Conservation (phyloP, 2,329 filamentous ascomycete genomes). For the Penicillium paneum region DNA sequence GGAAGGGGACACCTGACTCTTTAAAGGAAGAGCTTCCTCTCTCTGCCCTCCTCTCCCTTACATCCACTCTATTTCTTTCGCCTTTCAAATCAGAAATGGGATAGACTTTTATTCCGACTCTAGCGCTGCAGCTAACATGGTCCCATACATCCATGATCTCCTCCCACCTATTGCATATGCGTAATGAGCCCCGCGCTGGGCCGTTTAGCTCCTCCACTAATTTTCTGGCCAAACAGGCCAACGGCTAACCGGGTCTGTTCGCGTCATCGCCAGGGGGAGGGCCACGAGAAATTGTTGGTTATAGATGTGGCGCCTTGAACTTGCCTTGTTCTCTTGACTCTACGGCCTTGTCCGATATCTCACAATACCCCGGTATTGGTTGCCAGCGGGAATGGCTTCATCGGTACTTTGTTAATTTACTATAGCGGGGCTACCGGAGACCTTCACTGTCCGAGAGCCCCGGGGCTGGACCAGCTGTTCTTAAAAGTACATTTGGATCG, state of each 20-base stretch:
- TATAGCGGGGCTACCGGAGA: constrained; percentile 3
- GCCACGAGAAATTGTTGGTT: background rate
- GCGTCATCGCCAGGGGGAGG: background rate
- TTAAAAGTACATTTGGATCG: constrained; percentile 5
- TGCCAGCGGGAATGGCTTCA: background rate
- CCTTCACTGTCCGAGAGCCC: background rate
- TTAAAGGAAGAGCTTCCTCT: background rate
- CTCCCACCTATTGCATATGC: constrained; percentile 4
- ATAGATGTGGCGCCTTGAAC: background rate
- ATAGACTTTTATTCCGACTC: background rate
- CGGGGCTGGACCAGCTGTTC: background rate
- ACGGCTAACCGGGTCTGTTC: background rate
- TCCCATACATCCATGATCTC: background rate
- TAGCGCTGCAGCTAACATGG: constrained; percentile 1
- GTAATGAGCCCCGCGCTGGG: constrained; percentile 1
- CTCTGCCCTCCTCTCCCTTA: constrained; percentile 4
- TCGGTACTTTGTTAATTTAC: background rate
- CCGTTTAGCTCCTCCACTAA: constrained; percentile 2
- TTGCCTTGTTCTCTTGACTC: background rate
- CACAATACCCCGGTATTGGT: background rate
- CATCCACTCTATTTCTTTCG: constrained; percentile 2
- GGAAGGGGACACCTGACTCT: constrained; percentile 7
- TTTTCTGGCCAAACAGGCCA: background rate
- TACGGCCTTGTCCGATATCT: background rate
- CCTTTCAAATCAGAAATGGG: background rate